phyloP scores from a whole-genome alignment of 495 filamentous ascomycete species.

The Xylaria bambusicola region DNA sequence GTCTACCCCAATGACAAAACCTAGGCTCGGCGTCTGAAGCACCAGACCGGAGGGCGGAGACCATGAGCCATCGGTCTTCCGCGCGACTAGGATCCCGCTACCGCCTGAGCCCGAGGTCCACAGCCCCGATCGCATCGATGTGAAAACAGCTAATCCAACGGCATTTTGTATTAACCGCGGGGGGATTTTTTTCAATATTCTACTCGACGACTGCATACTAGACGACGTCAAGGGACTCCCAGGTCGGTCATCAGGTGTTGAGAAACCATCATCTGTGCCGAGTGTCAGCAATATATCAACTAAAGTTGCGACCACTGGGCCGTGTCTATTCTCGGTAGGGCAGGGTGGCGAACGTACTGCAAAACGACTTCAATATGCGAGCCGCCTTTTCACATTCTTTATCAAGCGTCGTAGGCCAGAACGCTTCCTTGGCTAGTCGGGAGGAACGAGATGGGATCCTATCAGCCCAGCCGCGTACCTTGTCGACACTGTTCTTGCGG shows the following conservation, averaged over 20 bases:
- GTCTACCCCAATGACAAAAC: constrained; percentile 88
- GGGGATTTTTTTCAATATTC: constrained; percentile 80
- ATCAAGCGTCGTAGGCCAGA: constrained; percentile 80
- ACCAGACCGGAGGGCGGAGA: constrained; percentile 85
- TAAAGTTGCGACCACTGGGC: not conserved
- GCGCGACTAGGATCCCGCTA: constrained; percentile 77
- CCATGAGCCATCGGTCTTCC: constrained; percentile 82
- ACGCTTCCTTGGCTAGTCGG: constrained; percentile 57
- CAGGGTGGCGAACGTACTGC: constrained; percentile 49
- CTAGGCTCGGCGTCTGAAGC: constrained; percentile 80
- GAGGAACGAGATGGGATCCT: constrained; percentile 40
- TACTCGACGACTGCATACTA: constrained; percentile 33
- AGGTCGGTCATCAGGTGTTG: constrained; percentile 39
- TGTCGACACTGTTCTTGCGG: constrained; percentile 37
- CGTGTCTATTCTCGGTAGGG: not conserved
- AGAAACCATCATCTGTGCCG: constrained; percentile 47
- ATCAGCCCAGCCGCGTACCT: constrained; percentile 50
- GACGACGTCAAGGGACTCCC: constrained; percentile 36
- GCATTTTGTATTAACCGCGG: constrained; percentile 78
- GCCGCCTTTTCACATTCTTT: constrained; percentile 87
- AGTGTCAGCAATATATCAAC: constrained; percentile 1
- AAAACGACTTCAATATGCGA: constrained; percentile 80
- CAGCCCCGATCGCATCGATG: constrained; percentile 87
- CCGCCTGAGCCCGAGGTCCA: constrained; percentile 89
- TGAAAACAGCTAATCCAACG: constrained; percentile 87